These are phyloP conservation scores for Termitomyces eurrhizus DNA, from an alignment of 768 basidiomycete genomes.

Conservation along the genomic window DNA sequence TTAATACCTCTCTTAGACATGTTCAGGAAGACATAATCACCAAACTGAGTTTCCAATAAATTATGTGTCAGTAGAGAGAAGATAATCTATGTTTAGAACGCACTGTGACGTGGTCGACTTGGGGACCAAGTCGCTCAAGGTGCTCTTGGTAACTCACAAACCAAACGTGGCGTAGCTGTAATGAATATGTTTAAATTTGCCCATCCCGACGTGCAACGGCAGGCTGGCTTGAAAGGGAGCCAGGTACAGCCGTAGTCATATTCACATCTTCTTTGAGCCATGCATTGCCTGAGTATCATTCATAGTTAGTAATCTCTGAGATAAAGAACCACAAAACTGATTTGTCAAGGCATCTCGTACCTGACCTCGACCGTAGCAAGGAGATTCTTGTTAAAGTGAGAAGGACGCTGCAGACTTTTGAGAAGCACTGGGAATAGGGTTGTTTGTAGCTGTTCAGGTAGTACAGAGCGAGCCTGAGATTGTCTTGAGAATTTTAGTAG, in stretches of 20 bases:
- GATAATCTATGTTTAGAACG: constrained; percentile 14
- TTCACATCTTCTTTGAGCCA: neutral
- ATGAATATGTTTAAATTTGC: neutral
- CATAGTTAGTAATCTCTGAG: constrained; percentile 15
- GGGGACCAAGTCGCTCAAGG: constrained; percentile 50
- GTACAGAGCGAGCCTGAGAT: neutral
- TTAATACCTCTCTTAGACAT: constrained; percentile 54
- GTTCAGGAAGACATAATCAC: constrained; percentile 71
- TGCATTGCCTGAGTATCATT: constrained; percentile 7
- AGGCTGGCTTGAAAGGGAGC: neutral
- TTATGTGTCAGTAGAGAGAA: neutral
- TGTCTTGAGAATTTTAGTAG: neutral
- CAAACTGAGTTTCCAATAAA: constrained; percentile 16
- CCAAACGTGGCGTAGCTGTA: constrained; percentile 3
- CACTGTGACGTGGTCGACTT: constrained; percentile 57
- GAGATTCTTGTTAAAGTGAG: neutral
- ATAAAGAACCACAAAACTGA: constrained; percentile 21
- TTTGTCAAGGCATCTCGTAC: constrained; percentile 22
- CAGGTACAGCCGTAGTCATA: neutral
- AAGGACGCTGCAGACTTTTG: constrained; percentile 16
- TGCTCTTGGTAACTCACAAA: constrained; percentile 14
- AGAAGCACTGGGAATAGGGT: constrained; percentile 14
- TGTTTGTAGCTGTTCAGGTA: constrained; percentile 7
- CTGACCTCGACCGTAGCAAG: constrained; percentile 8
- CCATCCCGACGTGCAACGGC: neutral